Evolutionary conservation across 257 asterid species (phyloP).

Genomic region (Marsdenia floribunda): DNA sequence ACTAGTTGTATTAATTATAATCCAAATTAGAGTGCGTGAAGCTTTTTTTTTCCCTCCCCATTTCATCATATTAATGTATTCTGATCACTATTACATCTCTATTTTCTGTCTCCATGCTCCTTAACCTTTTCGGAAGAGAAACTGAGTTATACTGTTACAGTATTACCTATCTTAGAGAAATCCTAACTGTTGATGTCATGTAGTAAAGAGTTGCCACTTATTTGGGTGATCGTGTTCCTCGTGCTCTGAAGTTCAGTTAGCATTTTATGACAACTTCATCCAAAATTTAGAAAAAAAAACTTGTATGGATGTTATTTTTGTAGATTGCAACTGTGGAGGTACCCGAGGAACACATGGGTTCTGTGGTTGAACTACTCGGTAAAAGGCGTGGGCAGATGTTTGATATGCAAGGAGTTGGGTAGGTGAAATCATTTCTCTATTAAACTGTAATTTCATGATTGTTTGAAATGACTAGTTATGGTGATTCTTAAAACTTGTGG

Average conservation of each 20-base stretch:
- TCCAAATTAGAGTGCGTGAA: not conserved
- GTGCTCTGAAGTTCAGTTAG: not conserved
- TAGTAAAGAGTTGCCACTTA: not conserved
- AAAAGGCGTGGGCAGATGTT: constrained; percentile 94
- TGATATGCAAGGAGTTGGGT: constrained; percentile 95
- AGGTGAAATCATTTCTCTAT: constrained; percentile 6
- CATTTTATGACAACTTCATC: not conserved
- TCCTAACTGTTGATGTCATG: not conserved
- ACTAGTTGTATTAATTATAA: not conserved
- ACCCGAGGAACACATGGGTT: constrained; percentile 85
- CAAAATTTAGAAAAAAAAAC: constrained; percentile 1
- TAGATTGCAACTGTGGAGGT: constrained; percentile 95
- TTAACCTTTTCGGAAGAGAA: not conserved
- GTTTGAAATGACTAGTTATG: not conserved
- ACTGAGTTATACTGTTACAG: not conserved
- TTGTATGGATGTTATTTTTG: constrained; percentile 17
- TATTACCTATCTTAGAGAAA: not conserved
- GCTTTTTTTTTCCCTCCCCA: not conserved
- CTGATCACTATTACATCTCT: not conserved
- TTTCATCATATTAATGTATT: not conserved
- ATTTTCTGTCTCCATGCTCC: not conserved
- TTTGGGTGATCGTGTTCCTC: not conserved
- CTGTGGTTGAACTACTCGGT: constrained; percentile 96
- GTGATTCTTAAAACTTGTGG: not conserved
- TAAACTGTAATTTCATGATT: not conserved